A percentile compares a stretch with the other conserved stretches of the same genome.
phyloP scores from a whole-genome alignment of 2,329 filamentous ascomycete species.

The Colletotrichum lentis region DNA sequence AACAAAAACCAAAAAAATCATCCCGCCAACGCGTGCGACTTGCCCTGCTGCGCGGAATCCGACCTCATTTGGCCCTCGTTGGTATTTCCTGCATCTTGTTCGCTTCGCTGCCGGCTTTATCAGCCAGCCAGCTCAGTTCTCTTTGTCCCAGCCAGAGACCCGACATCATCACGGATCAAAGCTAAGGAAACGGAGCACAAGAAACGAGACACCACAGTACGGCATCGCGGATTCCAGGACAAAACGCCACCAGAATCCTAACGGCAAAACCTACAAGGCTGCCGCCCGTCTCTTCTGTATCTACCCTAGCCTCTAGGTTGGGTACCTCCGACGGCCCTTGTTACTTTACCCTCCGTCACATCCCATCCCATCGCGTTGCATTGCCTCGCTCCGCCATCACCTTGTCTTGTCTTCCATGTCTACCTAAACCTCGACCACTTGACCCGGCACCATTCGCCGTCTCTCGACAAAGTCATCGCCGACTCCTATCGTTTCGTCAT shows the following conservation, averaged over 20 bases:
- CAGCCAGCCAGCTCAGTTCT: not conserved
- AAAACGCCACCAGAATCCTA: not conserved
- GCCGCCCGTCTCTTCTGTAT: not conserved
- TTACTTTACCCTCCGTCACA: not conserved
- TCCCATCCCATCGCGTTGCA: constrained; percentile 22
- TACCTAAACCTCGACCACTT: not conserved
- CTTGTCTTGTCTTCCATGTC: not conserved
- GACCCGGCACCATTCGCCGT: not conserved
- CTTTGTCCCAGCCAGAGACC: not conserved
- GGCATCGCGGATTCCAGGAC: not conserved
- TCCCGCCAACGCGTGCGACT: constrained; percentile 26
- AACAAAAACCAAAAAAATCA: not conserved
- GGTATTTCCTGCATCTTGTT: not conserved
- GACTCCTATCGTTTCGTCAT: constrained; percentile 3
- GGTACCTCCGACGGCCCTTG: not conserved
- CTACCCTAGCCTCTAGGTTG: not conserved
- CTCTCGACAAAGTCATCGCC: constrained; percentile 2
- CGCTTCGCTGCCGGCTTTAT: not conserved
- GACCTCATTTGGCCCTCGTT: constrained; percentile 15
- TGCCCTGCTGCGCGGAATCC: constrained; percentile 23
- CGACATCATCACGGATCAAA: not conserved
- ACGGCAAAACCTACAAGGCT: constrained; percentile 11
- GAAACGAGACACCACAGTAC: not conserved
- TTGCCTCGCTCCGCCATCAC: constrained; percentile 17
- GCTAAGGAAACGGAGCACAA: not conserved